Evolutionary conservation across 2,329 filamentous ascomycete genomes (phyloP), one percentile per base, ranked within the genome.

Genomic region (Aspergillus hiratsukae): DNA sequence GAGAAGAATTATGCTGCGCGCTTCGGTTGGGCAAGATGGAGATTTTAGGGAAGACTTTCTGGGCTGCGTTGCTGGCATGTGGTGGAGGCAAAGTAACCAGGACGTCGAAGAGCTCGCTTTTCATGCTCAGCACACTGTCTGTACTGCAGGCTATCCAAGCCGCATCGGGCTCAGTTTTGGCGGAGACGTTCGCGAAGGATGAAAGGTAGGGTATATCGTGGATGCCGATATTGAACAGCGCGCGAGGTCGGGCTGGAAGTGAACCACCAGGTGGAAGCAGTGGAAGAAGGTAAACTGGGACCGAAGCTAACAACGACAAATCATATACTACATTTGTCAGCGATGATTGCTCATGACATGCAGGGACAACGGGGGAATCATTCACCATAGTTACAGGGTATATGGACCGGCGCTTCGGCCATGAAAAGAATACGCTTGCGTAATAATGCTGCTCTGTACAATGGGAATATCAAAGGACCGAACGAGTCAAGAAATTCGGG

Each of bases 131-230:
- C 57, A 99, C 94, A 68, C 89, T 93, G 75, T 99, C 94, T 1
- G 93, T 97, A 3, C 93, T 97, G 73, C 92, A 97, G 11, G 93
- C 94, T 57, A 96, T 87, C 91, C 92, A 99, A 41, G 91, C 89
- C 14, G 14, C 81, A 76, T 80, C 65, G 48, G 58, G 51, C 56
- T 72, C 67, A 49, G 67, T 55, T 61, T 68, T 58, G 60, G 72
- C 48, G 40, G 68, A 60, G 67, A 72, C 68, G 76, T 78, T 49
- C 73, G 80, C 79, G 4, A 97, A 81, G 46, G 87, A 84, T 4
- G 89, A 80, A 4, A 97, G 81, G 55, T 88, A 85, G 4, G 89
- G 84, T 51, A 99, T 96, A 69, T 99, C 94, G 71, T 96, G 90
- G 17, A 99, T 87, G 51, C 94, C 94, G 57, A 99, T 83, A 52